Evolutionary conservation across 2,329 filamentous ascomycete genomes (phyloP), one percentile per base, ranked within the genome.

Genomic region (Escovopsis sp.): DNA sequence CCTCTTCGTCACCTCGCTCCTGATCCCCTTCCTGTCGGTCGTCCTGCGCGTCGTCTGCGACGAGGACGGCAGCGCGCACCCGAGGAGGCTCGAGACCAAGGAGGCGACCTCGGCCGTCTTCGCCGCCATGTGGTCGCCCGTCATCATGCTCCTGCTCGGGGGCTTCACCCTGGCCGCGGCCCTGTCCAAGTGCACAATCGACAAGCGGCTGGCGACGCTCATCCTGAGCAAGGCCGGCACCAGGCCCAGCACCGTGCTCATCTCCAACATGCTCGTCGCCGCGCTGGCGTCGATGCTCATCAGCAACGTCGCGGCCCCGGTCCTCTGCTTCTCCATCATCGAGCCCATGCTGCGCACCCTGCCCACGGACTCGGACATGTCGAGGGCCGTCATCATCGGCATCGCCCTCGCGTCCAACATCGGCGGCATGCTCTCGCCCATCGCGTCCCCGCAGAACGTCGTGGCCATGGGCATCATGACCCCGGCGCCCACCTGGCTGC

Each of bases 201-300:
- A 94, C 47, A 95, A 96, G 64, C 82, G 91, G 57, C 87, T 98
- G 66, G 91, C 91, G 2, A 95, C 89, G 1, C 86, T 96, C 54
- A 85, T 98, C 26, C 72, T 98, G 32, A 94, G 87, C 68, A 96
- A 94, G 66, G 91, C 91, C 8, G 91, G 91, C 6, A 95, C 91
- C 4, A 82, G 80, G 53, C 91, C 91, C 9, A 73, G 80, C 43
- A 89, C 85, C 3, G 91, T 98, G 4, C 71, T 98, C 4, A 64
- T 98, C n/a, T 91, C 89, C 42, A 95, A 89, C 65, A 98, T 98
- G 91, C 88, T 95, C 53, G 91, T 98, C 36, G 88, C 89, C 43
- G 93, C 91, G 56, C 93, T 98, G 59, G 82, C 93, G 8, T 95
- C 87, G 53, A 98, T 98, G 91, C 86, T 94, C 71, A 96, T 98